Conservation (phyloP, 1,139 yeast species). For the Candida dubliniensis region DNA sequence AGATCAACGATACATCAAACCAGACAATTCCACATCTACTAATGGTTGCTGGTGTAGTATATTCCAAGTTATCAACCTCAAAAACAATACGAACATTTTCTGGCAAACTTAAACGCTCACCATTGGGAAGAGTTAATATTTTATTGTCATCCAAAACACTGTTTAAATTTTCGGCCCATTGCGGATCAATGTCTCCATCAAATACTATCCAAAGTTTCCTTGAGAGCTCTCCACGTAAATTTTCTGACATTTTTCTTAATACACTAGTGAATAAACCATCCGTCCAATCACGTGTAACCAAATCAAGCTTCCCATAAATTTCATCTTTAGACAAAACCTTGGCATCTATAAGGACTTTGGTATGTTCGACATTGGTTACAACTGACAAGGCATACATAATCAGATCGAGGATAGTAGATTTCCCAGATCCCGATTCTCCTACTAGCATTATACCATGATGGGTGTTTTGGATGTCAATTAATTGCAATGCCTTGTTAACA, state of each 20-base stretch:
- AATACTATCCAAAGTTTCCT: slow-evolving; percentile 77
- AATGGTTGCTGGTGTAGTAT: slow-evolving; percentile 88
- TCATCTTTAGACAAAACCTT: slow-evolving; percentile 68
- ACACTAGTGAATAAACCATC: slow-evolving; percentile 83
- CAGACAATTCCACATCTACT: slow-evolving; percentile 92
- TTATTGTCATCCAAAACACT: slow-evolving; percentile 90
- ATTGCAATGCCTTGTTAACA: slow-evolving; percentile 59
- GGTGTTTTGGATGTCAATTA: slow-evolving; percentile 59
- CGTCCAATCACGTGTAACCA: slow-evolving; percentile 85
- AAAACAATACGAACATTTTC: slow-evolving; percentile 64
- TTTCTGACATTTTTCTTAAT: slow-evolving; percentile 59
- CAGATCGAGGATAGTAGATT: slow-evolving; percentile 55
- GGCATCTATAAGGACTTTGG: slow-evolving; percentile 61
- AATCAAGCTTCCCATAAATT: slow-evolving; percentile 71
- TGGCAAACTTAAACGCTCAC: slow-evolving; percentile 77
- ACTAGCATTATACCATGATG: slow-evolving; percentile 83
- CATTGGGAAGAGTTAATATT: slow-evolving; percentile 80
- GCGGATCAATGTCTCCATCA: slow-evolving; percentile 94
- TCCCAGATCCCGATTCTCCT: slow-evolving; percentile 79
- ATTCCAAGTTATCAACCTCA: slow-evolving; percentile 66
- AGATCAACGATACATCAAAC: slow-evolving; percentile 44
- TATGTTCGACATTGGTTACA: slow-evolving; percentile 36
- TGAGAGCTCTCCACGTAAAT: slow-evolving; percentile 56
- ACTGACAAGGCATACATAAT: slow-evolving; percentile 46
- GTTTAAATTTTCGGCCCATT: slow-evolving; percentile 89